A percentile compares a stretch with the other conserved stretches of the same genome.
Evolutionary conservation across 805 yeast genomes (phyloP).

Genomic region (Suhomyces sp.): DNA sequence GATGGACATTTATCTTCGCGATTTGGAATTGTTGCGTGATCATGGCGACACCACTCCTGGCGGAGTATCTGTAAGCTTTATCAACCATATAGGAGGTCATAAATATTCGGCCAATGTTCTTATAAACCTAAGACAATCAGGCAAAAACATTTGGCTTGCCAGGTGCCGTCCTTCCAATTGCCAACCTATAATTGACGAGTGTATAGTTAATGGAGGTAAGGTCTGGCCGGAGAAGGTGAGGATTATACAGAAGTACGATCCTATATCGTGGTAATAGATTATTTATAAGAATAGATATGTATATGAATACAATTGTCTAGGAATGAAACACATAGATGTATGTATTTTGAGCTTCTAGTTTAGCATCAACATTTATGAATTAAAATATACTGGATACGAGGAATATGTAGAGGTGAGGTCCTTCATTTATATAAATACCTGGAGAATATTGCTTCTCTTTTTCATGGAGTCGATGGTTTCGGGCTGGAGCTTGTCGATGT

Average conservation of each 20-base stretch:
- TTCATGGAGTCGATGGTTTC: slow-evolving; percentile 50
- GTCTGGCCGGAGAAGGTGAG: slow-evolving; percentile 74
- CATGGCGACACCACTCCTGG: slow-evolving; percentile 67
- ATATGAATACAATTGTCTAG: background rate
- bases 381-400: too few relatives aligned
- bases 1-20: slow-evolving; percentile 69
- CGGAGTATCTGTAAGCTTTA: slow-evolving; percentile 68
- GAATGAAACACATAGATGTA: too few relatives aligned
- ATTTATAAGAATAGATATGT: too few relatives aligned
- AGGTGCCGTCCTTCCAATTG: slow-evolving; percentile 77
- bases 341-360: too few relatives aligned
- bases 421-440: slow-evolving; percentile 7
- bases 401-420: too few relatives aligned
- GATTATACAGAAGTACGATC: slow-evolving; percentile 50
- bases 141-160: slow-evolving; percentile 86
- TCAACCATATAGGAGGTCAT: slow-evolving; percentile 95
- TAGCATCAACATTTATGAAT: too few relatives aligned
- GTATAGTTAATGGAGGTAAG: slow-evolving; percentile 62
- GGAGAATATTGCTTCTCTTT: slow-evolving; percentile 51
- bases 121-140: slow-evolving; percentile 60
- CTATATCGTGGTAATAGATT: slow-evolving; percentile 48
- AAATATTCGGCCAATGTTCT: slow-evolving; percentile 89
- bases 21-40: slow-evolving; percentile 72
- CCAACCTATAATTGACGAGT: slow-evolving; percentile 69
- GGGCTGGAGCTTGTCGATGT: slow-evolving; percentile 31